Percentiles rank a stretch among this genome's conserved stretches.
These are phyloP conservation scores for Dioszegia hungarica DNA, from an alignment of 768 basidiomycete genomes.

Conservation along the genomic window DNA sequence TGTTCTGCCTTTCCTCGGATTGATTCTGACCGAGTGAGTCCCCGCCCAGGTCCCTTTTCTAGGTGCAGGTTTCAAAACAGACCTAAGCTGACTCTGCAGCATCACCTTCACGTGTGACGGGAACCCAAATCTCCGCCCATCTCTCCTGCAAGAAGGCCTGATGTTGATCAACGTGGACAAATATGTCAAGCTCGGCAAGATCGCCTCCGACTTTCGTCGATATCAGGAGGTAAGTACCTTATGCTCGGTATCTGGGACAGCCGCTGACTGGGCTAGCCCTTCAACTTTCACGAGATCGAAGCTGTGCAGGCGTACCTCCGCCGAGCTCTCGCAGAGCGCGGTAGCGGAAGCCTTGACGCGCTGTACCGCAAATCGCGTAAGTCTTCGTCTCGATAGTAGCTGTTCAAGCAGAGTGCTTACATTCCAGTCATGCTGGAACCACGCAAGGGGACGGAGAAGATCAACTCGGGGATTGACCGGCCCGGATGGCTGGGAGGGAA, in stretches of 20 bases:
- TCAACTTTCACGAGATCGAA: conserved; percentile 75
- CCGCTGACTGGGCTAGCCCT: conserved; percentile 42
- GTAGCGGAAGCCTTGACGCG: conserved; percentile 44
- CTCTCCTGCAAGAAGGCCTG: conserved; percentile 68
- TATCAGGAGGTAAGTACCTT: conserved; percentile 40
- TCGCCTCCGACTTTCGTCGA: conserved; percentile 63
- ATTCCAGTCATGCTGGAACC: conserved; percentile 45
- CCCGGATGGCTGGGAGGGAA: conserved; percentile 41
- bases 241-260: neutral
- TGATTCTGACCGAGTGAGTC: conserved; percentile 49
- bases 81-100: conserved; percentile 28
- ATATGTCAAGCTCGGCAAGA: conserved; percentile 82
- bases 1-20: conserved; percentile 91
- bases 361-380: conserved; percentile 45
- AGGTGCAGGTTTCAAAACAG: no score
- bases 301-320: conserved; percentile 63
- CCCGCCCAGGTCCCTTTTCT: no score
- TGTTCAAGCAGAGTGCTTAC: neutral
- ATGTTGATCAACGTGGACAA: conserved; percentile 94
- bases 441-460: conserved; percentile 35
- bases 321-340: conserved; percentile 39
- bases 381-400: conserved; percentile 3
- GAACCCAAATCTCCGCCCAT: conserved; percentile 76
- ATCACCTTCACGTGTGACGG: conserved; percentile 94
- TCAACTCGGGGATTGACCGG: conserved; percentile 33